These are phyloP conservation scores for Lipomyces chichibuensis DNA, from an alignment of 805 yeast genomes.

Conservation along the genomic window DNA sequence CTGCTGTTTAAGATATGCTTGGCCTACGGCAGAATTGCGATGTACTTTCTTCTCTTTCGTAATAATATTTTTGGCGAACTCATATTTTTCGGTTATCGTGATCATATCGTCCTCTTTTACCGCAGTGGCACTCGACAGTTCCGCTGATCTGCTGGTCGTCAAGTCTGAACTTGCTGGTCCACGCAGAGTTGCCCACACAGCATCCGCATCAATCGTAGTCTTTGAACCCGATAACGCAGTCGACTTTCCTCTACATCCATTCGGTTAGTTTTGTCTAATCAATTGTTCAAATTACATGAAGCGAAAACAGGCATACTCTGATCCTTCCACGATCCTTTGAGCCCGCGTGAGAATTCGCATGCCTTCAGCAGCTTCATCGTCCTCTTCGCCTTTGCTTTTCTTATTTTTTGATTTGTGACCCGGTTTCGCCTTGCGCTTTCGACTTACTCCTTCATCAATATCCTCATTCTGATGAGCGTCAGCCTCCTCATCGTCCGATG, in stretches of 20 bases:
- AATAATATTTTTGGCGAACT: constrained; percentile 84
- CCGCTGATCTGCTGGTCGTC: neutral
- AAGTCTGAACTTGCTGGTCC: neutral
- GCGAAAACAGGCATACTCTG: constrained; percentile 8
- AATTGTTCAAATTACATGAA: neutral
- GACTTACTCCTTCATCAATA: constrained; percentile 14
- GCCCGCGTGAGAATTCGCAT: constrained; percentile 29
- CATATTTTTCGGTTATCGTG: constrained; percentile 73
- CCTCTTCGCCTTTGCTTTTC: constrained; percentile 4
- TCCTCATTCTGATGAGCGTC: constrained; percentile 18
- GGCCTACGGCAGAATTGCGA: constrained; percentile 80
- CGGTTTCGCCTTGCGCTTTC: neutral
- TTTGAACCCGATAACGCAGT: constrained; percentile 12
- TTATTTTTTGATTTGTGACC: neutral
- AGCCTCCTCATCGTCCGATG: constrained; percentile 23
- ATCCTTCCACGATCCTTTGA: constrained; percentile 25
- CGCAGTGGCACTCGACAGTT: neutral
- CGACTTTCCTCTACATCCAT: constrained; percentile 5
- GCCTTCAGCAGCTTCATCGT: constrained; percentile 19
- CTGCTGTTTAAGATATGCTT: constrained; percentile 64
- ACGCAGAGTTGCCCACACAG: constrained; percentile 32
- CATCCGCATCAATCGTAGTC: constrained; percentile 35
- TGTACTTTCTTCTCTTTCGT: constrained; percentile 80
- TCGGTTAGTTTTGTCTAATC: neutral
- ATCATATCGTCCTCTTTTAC: constrained; percentile 53